Conservation (phyloP, 441 rosid genomes). For the Bruguiera hainesii region DNA sequence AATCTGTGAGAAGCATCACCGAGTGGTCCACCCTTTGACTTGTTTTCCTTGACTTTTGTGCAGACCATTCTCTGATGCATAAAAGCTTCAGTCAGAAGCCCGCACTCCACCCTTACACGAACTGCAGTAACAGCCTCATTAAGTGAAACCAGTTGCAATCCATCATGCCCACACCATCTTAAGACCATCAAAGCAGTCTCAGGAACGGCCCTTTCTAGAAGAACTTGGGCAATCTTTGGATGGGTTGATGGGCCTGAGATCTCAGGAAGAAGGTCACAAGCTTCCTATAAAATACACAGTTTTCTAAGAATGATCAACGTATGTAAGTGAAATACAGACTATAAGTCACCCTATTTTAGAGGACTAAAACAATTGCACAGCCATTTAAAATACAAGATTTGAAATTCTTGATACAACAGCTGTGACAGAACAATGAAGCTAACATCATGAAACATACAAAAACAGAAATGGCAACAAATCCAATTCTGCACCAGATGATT, state of each 20-base stretch:
- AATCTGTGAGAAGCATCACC: slow-evolving; percentile 33
- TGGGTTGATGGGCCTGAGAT: slow-evolving; percentile 73
- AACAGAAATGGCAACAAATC: slow-evolving; percentile 4
- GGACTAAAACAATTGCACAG: not conserved
- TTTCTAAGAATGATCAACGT: slow-evolving; percentile 28
- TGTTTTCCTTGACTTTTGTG: slow-evolving; percentile 59
- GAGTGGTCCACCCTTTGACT: slow-evolving; percentile 39
- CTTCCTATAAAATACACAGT: slow-evolving; percentile 53
- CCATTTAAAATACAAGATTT: no score
- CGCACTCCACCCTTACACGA: slow-evolving; percentile 86
- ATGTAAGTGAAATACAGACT: slow-evolving; percentile 2
- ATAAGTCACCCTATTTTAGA: slow-evolving; percentile 3
- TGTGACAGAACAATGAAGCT: slow-evolving; percentile 1
- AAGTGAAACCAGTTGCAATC: slow-evolving; percentile 54
- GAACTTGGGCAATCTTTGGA: slow-evolving; percentile 85
- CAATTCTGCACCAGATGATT: not conserved
- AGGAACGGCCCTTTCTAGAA: slow-evolving; percentile 78
- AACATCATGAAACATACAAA: not conserved
- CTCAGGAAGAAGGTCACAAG: slow-evolving; percentile 82
- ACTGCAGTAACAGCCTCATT: slow-evolving; percentile 81
- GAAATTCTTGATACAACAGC: not conserved
- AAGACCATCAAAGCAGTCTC: slow-evolving; percentile 84
- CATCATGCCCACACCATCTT: slow-evolving; percentile 88
- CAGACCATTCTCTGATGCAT: slow-evolving; percentile 76
- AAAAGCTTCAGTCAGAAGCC: slow-evolving; percentile 89